Evolutionary conservation across 441 rosid species (phyloP), one percentile per base, ranked within the genome.

Genomic region (Jatropha multifida): DNA sequence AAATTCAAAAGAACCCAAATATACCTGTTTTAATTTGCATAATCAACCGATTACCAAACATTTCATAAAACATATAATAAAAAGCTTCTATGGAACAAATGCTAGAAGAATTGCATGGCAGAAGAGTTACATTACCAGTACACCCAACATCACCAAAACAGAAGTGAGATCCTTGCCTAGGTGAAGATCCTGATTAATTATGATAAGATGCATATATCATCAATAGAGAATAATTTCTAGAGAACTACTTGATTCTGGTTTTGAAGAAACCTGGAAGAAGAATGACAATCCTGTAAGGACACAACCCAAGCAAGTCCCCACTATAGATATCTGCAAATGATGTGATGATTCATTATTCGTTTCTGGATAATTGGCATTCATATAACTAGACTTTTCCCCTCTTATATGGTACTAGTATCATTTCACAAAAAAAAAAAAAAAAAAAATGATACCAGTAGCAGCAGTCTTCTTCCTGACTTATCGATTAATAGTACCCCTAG

Each of bases 261-360:
- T 7, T 38, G 18, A n/a, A 10, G 8, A 20, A 17, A 48, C 74
- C 56, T 71, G 66, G 5, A 71, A 71, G 10, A 59, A 6, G 74
- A 58, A 71, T 14, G 74, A 58, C 55, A 71, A 42, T 71, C 74
- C 74, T 18, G 74, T 59, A 27, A 59, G 55, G 23, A 59, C 40
- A 23, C 55, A 71, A 63, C 74, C 74, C 38, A 71, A 71, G 55
- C 66, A 58, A 41, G 26, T 18, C 44, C 74, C 66, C 4, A 17
- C n/a, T 59, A 55, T 40, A 15, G 65, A 71, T 20, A 71, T 8
- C 74, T 71, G 74, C 15, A 59, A 59, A 49, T 13, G 20, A 49
- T 13, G 4, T 14, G 1, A 26, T 26, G 23, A 40, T 38, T 3
- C 5, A 6, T 15, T n/a, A 4, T 12, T 46, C 1, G 10, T 41